Evolutionary conservation across 2,329 filamentous ascomycete species (phyloP).

Genomic region (Amauroascus verrucosus): DNA sequence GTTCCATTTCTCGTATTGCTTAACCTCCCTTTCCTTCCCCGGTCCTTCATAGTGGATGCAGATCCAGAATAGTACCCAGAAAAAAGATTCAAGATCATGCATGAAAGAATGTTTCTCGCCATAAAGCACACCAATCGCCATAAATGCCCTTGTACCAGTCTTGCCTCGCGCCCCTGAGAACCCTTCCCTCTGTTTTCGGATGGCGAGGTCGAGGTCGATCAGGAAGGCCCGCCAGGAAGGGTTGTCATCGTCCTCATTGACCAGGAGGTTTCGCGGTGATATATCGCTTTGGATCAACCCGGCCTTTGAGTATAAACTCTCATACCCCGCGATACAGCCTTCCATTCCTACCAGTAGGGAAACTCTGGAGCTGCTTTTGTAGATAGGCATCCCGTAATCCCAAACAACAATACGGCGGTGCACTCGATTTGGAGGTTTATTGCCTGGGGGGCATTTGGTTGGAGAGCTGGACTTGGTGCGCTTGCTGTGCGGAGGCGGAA

Average conservation of each 20-base stretch:
- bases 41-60: constrained; percentile 34
- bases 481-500: constrained; percentile 18
- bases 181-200: constrained; percentile 27
- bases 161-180: constrained; percentile 35
- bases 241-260: constrained; percentile 36
- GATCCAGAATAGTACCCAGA: constrained; percentile 42
- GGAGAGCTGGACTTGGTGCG: constrained; percentile 12
- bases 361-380: constrained; percentile 31
- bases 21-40: constrained; percentile 14
- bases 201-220: constrained; percentile 35
- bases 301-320: constrained; percentile 19
- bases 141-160: constrained; percentile 39
- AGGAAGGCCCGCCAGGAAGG: constrained; percentile 34
- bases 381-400: constrained; percentile 37
- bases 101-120: constrained; percentile 37
- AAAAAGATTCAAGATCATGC: constrained; percentile 43
- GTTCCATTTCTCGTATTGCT: constrained; percentile 20
- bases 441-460: neutral
- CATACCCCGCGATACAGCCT: constrained; percentile 27
- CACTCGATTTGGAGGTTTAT: constrained; percentile 28
- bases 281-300: too few relatives aligned
- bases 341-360: constrained; percentile 32
- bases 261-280: constrained; percentile 39
- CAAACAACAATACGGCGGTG: constrained; percentile 34
- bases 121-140: constrained; percentile 38